phyloP scores from a whole-genome alignment of 345 rosid genomes.

The Orychophragmus violaceus region DNA sequence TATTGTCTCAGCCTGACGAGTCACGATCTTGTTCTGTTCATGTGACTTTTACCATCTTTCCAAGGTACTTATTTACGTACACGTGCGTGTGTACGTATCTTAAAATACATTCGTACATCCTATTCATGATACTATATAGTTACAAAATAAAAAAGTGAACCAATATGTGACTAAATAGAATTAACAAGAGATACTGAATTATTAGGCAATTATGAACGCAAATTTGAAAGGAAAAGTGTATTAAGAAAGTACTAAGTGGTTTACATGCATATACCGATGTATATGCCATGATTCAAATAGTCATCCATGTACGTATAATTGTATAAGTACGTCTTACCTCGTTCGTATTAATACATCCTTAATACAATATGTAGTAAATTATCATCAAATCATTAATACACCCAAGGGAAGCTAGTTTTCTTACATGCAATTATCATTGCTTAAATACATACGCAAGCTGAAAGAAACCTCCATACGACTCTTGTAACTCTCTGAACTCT shows the following conservation, averaged over 20 bases:
- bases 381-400: too few relatives aligned
- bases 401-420: too few relatives aligned
- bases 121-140: background rate
- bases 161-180: background rate
- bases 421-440: too few relatives aligned
- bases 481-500: background rate
- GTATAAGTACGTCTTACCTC: slow-evolving; percentile 2
- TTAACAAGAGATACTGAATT: background rate
- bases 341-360: background rate
- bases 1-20: background rate
- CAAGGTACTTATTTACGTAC: slow-evolving; percentile 24
- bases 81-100: slow-evolving; percentile 28
- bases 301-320: background rate
- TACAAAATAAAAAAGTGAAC: background rate
- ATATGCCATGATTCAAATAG: background rate
- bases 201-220: background rate
- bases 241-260: background rate
- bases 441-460: background rate
- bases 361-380: too few relatives aligned
- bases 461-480: background rate
- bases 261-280: background rate
- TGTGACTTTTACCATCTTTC: slow-evolving; percentile 26
- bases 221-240: background rate
- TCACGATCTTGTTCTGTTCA: slow-evolving; percentile 25
- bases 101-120: background rate